Conservation (phyloP, 2,329 filamentous ascomycete species). For the Cercospora nicotianae region DNA sequence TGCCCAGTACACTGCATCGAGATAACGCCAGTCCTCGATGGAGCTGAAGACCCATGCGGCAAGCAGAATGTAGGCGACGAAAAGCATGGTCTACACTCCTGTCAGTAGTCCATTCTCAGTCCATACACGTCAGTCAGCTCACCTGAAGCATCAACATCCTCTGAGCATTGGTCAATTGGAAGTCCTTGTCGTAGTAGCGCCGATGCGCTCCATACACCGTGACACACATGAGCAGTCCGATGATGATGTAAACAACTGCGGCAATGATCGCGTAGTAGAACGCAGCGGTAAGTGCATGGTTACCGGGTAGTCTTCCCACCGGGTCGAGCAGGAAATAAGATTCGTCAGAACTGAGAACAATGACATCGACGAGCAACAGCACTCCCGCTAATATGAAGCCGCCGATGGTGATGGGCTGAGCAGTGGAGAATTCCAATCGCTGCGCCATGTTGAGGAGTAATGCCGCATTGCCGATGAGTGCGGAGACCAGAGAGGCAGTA, state of each 20-base stretch:
- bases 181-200: conserved; percentile 57
- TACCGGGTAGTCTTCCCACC: conserved; percentile 31
- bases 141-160: conserved; percentile 53
- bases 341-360: conserved; percentile 47
- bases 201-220: conserved; percentile 58
- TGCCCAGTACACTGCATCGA: conserved; percentile 58
- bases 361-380: conserved; percentile 55
- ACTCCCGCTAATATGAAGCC: conserved; percentile 58
- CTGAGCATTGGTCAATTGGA: conserved; percentile 57
- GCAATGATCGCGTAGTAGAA: conserved; percentile 63
- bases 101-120: neutral
- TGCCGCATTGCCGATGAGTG: conserved; percentile 55
- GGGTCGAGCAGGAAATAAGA: conserved; percentile 45
- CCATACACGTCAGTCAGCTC: neutral
- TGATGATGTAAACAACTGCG: conserved; percentile 57
- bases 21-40: conserved; percentile 54
- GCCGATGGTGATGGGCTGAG: conserved; percentile 61
- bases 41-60: conserved; percentile 50
- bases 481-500: conserved; percentile 55
- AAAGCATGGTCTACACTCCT: conserved; percentile 49
- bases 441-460: conserved; percentile 62
- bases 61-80: conserved; percentile 51
- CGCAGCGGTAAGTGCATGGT: conserved; percentile 54
- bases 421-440: conserved; percentile 55
- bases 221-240: conserved; percentile 55